Conservation (phyloP, 306 rosid genomes). For the Glycyrrhiza uralensis region DNA sequence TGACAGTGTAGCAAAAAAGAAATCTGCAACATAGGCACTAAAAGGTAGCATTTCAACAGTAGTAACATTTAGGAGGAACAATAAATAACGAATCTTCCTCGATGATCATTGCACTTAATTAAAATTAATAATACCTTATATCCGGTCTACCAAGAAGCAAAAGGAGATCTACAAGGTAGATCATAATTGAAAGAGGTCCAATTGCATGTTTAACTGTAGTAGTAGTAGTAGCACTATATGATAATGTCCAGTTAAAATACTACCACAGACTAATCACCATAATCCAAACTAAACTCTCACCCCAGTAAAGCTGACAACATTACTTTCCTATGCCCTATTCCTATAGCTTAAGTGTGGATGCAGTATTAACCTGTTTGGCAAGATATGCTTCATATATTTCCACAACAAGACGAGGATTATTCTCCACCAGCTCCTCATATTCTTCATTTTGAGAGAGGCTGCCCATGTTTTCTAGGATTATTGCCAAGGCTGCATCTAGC, state of each 20-base stretch:
- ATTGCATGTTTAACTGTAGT: conserved; percentile 3
- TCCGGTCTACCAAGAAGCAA: neutral
- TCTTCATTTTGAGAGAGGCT: conserved; percentile 52
- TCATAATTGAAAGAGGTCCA: neutral
- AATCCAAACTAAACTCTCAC: conserved; percentile 13
- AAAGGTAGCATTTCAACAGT: neutral
- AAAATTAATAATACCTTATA: too few relatives aligned
- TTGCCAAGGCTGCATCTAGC: conserved; percentile 53
- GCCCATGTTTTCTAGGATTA: conserved; percentile 66
- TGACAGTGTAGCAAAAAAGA: too few relatives aligned
- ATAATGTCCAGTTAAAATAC: conserved; percentile 30
- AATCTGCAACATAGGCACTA: neutral
- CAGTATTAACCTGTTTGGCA: conserved; percentile 63
- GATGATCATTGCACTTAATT: neutral
- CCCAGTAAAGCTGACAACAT: neutral
- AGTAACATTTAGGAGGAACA: neutral
- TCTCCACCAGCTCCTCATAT: conserved; percentile 64
- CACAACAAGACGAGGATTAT: conserved; percentile 68
- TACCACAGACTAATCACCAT: conserved; percentile 8
- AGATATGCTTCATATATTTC: conserved; percentile 78
- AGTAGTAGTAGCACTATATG: neutral
- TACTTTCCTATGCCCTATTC: neutral
- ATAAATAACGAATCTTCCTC: neutral
- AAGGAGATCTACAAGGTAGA: neutral
- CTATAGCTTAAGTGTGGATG: conserved; percentile 33